These are phyloP conservation scores for Penicillium diatomitis DNA, from an alignment of 495 filamentous ascomycete species.

Conservation along the genomic window DNA sequence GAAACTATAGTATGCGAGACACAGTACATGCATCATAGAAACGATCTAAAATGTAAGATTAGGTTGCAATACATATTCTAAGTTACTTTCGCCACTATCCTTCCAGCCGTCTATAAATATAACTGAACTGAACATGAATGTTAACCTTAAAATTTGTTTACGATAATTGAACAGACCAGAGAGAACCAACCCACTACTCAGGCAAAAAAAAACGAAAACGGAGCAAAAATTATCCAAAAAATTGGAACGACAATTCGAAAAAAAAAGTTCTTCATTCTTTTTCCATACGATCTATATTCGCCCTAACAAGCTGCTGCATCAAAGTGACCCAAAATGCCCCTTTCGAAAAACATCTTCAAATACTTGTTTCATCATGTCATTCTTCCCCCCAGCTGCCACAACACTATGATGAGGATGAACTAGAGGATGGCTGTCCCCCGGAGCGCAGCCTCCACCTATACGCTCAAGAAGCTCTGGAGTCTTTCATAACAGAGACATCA, in stretches of 20 bases:
- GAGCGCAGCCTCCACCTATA: slow-evolving; percentile 3
- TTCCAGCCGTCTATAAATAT: background rate
- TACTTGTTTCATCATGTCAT: slow-evolving; percentile 8
- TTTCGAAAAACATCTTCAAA: slow-evolving; percentile 1
- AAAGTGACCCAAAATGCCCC: slow-evolving; percentile 1
- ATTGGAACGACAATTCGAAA: background rate
- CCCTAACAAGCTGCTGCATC: background rate
- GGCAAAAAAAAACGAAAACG: background rate
- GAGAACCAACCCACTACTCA: background rate
- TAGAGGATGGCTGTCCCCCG: background rate
- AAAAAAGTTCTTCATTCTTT: background rate
- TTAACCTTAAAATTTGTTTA: background rate
- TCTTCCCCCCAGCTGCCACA: slow-evolving; percentile 4
- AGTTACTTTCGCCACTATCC: background rate
- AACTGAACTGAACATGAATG: background rate
- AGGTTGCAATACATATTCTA: background rate
- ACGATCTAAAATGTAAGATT: background rate
- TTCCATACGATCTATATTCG: background rate
- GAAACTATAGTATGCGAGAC: background rate
- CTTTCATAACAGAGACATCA: background rate
- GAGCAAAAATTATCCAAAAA: background rate
- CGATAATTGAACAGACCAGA: background rate
- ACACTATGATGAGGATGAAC: background rate
- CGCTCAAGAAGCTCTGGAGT: slow-evolving; percentile 1
- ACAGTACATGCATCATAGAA: background rate